Conservation (phyloP, 192 early-diverging fungal species). For the Coemansia sp. region DNA sequence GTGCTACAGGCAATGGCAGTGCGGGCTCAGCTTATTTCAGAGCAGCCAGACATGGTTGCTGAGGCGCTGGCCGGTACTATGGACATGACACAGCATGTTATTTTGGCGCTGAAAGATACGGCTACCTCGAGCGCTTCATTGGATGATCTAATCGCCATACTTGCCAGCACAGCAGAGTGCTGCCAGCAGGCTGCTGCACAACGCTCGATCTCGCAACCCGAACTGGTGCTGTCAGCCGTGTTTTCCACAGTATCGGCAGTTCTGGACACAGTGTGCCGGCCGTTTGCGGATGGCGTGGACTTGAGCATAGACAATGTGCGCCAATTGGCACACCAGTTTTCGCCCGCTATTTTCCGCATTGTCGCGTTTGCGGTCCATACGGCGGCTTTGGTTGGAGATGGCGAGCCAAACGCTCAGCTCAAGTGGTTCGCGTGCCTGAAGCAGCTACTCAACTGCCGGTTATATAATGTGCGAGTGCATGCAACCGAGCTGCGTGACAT, state of each 20-base stretch:
- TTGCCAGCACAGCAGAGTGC: slow-evolving; percentile 17
- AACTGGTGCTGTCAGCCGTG: background rate
- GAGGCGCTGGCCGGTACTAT: slow-evolving; percentile 3
- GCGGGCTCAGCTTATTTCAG: slow-evolving; percentile 7
- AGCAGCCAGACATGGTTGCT: background rate
- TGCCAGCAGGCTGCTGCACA: slow-evolving; percentile 10
- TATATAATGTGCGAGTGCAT: slow-evolving; percentile 28
- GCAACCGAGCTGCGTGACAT: slow-evolving; percentile 6
- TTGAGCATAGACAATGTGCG: slow-evolving; percentile 5
- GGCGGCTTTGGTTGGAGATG: background rate
- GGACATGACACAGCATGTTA: background rate
- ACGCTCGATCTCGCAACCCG: background rate
- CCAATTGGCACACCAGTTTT: slow-evolving; percentile 1
- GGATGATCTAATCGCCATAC: background rate
- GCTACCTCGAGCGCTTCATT: background rate
- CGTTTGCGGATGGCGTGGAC: slow-evolving; percentile 23
- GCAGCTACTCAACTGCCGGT: slow-evolving; percentile 32
- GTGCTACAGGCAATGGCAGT: slow-evolving; percentile 15
- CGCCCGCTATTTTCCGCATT: slow-evolving; percentile 21
- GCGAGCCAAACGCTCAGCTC: background rate
- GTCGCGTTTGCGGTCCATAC: slow-evolving; percentile 17
- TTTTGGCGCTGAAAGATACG: background rate
- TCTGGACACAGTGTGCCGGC: slow-evolving; percentile 7
- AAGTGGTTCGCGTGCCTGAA: slow-evolving; percentile 33
- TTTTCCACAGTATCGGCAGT: slow-evolving; percentile 10